Conservation (phyloP, 2,329 filamentous ascomycete species). For the Lachnellula arida region DNA sequence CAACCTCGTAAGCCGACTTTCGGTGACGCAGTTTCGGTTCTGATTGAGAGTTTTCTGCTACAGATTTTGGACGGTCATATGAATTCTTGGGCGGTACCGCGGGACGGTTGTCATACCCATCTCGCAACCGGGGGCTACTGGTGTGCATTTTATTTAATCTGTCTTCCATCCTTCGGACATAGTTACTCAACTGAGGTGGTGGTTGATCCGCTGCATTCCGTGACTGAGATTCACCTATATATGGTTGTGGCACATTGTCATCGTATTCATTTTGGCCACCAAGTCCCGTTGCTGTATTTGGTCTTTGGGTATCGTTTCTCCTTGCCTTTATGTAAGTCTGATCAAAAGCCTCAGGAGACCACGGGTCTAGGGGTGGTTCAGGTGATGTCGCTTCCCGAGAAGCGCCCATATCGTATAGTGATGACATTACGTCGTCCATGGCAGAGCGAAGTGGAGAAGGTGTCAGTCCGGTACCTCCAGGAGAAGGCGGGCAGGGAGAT, state of each 20-base stretch:
- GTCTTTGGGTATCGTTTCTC: slow-evolving; percentile 40
- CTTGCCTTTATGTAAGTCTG: slow-evolving; percentile 31
- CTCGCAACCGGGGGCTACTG: slow-evolving; percentile 13
- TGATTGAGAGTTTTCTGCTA: slow-evolving; percentile 39
- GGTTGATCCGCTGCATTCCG: slow-evolving; percentile 46
- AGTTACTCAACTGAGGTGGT: slow-evolving; percentile 72
- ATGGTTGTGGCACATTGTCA: slow-evolving; percentile 41
- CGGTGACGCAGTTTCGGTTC: slow-evolving; percentile 53
- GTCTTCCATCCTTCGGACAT: slow-evolving; percentile 88
- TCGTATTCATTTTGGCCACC: slow-evolving; percentile 44
- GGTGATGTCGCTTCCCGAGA: slow-evolving; percentile 52
- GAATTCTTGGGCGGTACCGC: slow-evolving; percentile 44
- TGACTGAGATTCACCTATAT: slow-evolving; percentile 17
- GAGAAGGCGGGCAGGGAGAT: slow-evolving; percentile 65
- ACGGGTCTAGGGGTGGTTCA: slow-evolving; percentile 62
- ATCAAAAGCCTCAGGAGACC: slow-evolving; percentile 87
- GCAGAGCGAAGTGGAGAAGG: slow-evolving; percentile 89
- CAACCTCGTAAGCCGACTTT: slow-evolving; percentile 76
- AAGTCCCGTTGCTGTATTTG: slow-evolving; percentile 72
- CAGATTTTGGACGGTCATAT: slow-evolving; percentile 52
- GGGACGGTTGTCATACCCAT: slow-evolving; percentile 21
- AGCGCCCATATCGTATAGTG: slow-evolving; percentile 78
- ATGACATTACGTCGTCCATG: slow-evolving; percentile 98
- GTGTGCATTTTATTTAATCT: slow-evolving; percentile 47
- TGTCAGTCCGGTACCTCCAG: slow-evolving; percentile 64